Evolutionary conservation across 495 filamentous ascomycete species (phyloP), one percentile per base, ranked within the genome.

Genomic region (Penicillium pancosmium): DNA sequence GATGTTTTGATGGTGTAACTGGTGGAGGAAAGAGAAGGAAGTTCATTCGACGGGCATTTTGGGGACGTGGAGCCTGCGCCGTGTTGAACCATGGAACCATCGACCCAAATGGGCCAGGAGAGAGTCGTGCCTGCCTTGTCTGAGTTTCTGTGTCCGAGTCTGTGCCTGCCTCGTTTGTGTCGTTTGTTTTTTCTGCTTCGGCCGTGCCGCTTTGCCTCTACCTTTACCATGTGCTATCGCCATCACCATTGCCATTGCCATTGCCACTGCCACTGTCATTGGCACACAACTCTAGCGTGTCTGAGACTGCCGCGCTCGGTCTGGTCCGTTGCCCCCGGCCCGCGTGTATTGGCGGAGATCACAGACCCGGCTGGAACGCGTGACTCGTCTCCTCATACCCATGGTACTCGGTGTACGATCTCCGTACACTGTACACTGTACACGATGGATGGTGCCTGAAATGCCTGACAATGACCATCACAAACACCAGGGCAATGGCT

Each of bases 71-170:
- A 48, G 46, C 56, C 60, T 61, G 68, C 54, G 56, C 52, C 47
- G 46, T 33, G 16, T 47, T 76, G 71, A 77, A 78, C 74, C 77
- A 77, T 78, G 75, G 75, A 73, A 78, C 68, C 62, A 77, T 78
- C 74, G 75, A 72, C 76, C 68, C 61, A 73, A 66, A 76, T 44
- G 16, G 41, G 41, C 41, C 41, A 16, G n/a, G n/a, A 43, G 41
- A n/a, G 6, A 19, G 41, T 44, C 41, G 41, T 44, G 15, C 41
- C 41, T 43, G 12, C 40, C 16, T 7, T 16, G n/a, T 18, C 4
- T 5, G 25, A 27, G 25, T 27, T 27, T 27, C 6, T 27, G 25
- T 7, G 19, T 21, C 19, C 19, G 19, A 21, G 19, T 27, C 25
- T 27, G 25, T 7, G 4, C 25, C 6, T 31, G 27, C 27, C 27